Base-by-base conservation (phyloP, 75 land plant species). In the Selaginella tamariscina region DNA sequence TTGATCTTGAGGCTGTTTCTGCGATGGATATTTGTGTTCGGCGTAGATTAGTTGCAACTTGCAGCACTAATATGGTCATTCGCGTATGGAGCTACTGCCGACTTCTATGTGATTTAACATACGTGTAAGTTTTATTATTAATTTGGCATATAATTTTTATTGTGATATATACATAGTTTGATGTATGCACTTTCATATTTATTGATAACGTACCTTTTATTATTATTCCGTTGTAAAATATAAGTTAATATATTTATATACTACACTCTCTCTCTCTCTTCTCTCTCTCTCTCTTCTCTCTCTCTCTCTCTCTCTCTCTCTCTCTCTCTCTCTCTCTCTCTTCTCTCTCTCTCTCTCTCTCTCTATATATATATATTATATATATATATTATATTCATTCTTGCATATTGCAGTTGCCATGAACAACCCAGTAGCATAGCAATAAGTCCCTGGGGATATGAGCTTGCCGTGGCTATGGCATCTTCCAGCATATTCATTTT, bases 21-120 rank as follows among this genome's bases (percentile, higher is more conserved):
- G 72, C 28, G 8, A 70, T 70, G 66, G 72, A 70, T 70, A 57
- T 70, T 13, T 70, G 72, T 30, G 30, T 59, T 18, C 72, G 56
- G 1, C 72, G 72, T 2, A 70, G 30, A 57, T 57, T 70, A 8
- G 15, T 70, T 60, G 68, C 56, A 22, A 60, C 27, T 60, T 70
- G 72, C 32, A 33, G 70, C 18, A 59, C 13, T 1, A 65, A 70
- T 57, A 70, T 57, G 65, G 26, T 70, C 39, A 30, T 70, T 26
- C 8, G 72, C 1, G 22, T 70, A 13, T 70, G 72, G 72, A 57
- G 66, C 29, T 70, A 70, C 57, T 11, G 29, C 31, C 65, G 44
- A 60, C 22, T 70, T 2, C 31, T 13, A 9, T 70, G 72, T 27
- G 65, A 70, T 13, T 54, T 70, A 29, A 31, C 67, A 5, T 26